Conservation (phyloP, 2,329 filamentous ascomycete species). For the Stachybotrys chlorohalonatus region DNA sequence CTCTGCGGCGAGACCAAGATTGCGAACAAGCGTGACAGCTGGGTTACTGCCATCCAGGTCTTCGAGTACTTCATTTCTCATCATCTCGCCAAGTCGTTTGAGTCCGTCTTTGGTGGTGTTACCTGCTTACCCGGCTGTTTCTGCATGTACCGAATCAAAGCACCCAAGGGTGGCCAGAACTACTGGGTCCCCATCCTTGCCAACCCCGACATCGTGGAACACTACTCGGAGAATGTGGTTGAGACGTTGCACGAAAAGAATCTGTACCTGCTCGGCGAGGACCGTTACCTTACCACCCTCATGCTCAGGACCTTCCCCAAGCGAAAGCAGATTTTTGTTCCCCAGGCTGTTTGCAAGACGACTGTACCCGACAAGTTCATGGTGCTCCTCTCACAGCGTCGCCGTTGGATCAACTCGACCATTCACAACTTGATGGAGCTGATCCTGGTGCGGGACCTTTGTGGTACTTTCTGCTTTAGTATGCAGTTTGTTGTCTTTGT, state of each 20-base stretch:
- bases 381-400: constrained; percentile 86
- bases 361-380: constrained; percentile 89
- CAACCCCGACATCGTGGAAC: constrained; percentile 96
- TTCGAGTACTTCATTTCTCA: constrained; percentile 99
- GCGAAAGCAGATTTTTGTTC: constrained; percentile 96
- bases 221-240: constrained; percentile 98
- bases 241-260: constrained; percentile 99
- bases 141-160: constrained; percentile 99
- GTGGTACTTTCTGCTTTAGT: constrained; percentile 98
- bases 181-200: constrained; percentile 99
- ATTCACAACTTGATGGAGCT: constrained; percentile 98
- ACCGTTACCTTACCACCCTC: constrained; percentile 90
- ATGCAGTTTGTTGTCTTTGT: constrained; percentile 99
- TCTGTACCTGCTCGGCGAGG: constrained; percentile 79
- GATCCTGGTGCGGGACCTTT: constrained; percentile 88
- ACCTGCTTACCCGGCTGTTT: constrained; percentile 98
- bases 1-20: constrained; percentile 99
- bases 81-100: constrained; percentile 92
- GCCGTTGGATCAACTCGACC: constrained; percentile 98
- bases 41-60: constrained; percentile 97
- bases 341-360: constrained; percentile 97
- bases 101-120: constrained; percentile 97
- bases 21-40: constrained; percentile 90
- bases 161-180: constrained; percentile 95
- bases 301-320: constrained; percentile 99